Conservation (phyloP, 352 stramenopile genomes). For the Phytophthora crassamura region DNA sequence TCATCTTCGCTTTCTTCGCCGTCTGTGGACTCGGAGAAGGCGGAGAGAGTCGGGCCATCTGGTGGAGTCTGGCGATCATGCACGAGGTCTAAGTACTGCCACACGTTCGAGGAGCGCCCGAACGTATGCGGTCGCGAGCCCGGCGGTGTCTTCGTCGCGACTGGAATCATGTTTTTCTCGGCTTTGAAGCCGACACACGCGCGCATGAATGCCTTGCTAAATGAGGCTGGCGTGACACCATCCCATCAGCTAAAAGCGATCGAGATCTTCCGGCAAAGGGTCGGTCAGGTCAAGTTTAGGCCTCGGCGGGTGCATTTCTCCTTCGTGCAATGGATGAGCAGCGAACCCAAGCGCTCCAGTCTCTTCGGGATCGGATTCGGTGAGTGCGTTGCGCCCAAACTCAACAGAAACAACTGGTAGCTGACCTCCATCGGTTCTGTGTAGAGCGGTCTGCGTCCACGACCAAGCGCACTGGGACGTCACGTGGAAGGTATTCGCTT, state of each 20-base stretch:
- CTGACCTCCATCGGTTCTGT: neutral
- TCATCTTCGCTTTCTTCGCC: constrained; percentile 24
- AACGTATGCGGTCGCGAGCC: constrained; percentile 54
- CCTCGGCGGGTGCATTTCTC: neutral
- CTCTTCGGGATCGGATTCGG: constrained; percentile 43
- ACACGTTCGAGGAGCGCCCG: constrained; percentile 73
- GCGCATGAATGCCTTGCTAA: neutral
- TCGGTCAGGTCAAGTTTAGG: constrained; percentile 4
- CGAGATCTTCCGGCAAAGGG: constrained; percentile 24
- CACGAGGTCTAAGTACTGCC: constrained; percentile 68
- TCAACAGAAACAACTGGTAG: too few species aligned
- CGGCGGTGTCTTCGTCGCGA: constrained; percentile 3
- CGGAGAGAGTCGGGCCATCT: constrained; percentile 6
- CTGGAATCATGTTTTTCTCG: constrained; percentile 19
- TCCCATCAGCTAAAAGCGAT: constrained; percentile 18
- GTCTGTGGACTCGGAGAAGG: constrained; percentile 11
- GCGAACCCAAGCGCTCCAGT: constrained; percentile 11
- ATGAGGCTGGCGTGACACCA: neutral
- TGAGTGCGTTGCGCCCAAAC: neutral
- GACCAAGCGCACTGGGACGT: constrained; percentile 49
- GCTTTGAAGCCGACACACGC: too few species aligned
- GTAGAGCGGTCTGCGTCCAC: constrained; percentile 43
- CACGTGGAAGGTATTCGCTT: constrained; percentile 40
- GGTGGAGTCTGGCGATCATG: constrained; percentile 47
- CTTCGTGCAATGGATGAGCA: constrained; percentile 15